These are phyloP conservation scores for Saccharomyces paradoxus DNA, from an alignment of 805 yeast genomes.

Conservation along the genomic window DNA sequence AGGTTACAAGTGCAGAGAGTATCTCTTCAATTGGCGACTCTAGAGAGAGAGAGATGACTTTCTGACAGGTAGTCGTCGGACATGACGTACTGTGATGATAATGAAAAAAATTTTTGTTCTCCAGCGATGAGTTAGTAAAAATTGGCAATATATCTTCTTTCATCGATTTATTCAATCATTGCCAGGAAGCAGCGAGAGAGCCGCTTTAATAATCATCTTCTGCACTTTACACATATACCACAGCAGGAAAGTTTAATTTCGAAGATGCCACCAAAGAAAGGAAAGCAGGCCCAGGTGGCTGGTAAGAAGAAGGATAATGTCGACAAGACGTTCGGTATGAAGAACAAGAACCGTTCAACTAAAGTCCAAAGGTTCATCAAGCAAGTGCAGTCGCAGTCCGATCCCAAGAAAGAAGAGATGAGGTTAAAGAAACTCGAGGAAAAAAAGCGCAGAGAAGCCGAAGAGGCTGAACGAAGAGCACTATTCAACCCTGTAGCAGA, in stretches of 20 bases:
- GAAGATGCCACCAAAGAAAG: slow-evolving; percentile 77
- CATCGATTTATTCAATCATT: not conserved
- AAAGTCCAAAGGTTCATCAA: slow-evolving; percentile 70
- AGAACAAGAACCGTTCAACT: slow-evolving; percentile 88
- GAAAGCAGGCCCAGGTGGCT: slow-evolving; percentile 39
- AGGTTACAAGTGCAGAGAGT: not conserved
- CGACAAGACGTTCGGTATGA: slow-evolving; percentile 93
- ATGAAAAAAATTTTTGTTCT: not conserved
- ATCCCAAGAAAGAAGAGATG: slow-evolving; percentile 70
- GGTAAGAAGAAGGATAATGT: slow-evolving; percentile 59
- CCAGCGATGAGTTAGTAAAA: not conserved
- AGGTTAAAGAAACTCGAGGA: slow-evolving; percentile 59
- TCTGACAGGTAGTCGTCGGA: not conserved
- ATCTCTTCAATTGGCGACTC: not conserved
- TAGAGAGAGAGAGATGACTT: no score
- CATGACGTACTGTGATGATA: not conserved
- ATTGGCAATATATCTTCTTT: not conserved
- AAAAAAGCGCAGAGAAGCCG: slow-evolving; percentile 85
- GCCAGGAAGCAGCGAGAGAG: not conserved
- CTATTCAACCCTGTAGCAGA: slow-evolving; percentile 59
- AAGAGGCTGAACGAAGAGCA: slow-evolving; percentile 78
- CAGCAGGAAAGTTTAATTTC: not conserved
- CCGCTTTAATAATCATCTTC: not conserved
- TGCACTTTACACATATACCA: not conserved
- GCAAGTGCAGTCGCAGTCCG: slow-evolving; percentile 58